Conservation (phyloP, 2,329 filamentous ascomycete genomes). For the Lecanicillium sp. region DNA sequence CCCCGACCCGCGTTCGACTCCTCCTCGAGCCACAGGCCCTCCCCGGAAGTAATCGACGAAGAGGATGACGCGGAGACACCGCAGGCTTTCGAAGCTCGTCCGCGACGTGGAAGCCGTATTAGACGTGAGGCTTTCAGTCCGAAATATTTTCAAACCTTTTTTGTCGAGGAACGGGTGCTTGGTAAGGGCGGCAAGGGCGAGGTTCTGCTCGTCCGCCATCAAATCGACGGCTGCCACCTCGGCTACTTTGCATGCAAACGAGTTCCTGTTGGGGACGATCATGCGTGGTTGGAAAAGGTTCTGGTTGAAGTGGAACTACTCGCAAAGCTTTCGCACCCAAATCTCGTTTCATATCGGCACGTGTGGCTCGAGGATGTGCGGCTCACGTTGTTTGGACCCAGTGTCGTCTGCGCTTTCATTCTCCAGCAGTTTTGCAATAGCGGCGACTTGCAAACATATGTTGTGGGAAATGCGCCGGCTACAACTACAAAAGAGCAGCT, state of each 20-base stretch:
- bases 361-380: constrained; percentile 92
- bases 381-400: constrained; percentile 79
- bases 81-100: neutral
- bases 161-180: constrained; percentile 78
- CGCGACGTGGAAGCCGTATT: constrained; percentile 55
- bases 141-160: constrained; percentile 89
- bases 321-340: constrained; percentile 86
- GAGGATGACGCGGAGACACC: constrained; percentile 8
- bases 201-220: constrained; percentile 85
- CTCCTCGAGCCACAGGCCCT: constrained; percentile 9
- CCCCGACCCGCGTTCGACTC: constrained; percentile 35
- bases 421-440: constrained; percentile 96
- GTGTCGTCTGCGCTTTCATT: constrained; percentile 91
- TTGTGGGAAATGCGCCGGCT: constrained; percentile 60
- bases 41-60: constrained; percentile 16
- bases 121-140: constrained; percentile 81
- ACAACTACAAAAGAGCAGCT: constrained; percentile 72
- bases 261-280: constrained; percentile 90
- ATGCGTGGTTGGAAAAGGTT: constrained; percentile 90
- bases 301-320: constrained; percentile 88
- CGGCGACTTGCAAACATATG: constrained; percentile 82
- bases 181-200: constrained; percentile 91
- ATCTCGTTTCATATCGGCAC: constrained; percentile 92
- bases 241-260: constrained; percentile 95
- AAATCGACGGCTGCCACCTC: constrained; percentile 80